phyloP scores from a whole-genome alignment of 352 stramenopile genomes.

The Globisporangium emineosum region DNA sequence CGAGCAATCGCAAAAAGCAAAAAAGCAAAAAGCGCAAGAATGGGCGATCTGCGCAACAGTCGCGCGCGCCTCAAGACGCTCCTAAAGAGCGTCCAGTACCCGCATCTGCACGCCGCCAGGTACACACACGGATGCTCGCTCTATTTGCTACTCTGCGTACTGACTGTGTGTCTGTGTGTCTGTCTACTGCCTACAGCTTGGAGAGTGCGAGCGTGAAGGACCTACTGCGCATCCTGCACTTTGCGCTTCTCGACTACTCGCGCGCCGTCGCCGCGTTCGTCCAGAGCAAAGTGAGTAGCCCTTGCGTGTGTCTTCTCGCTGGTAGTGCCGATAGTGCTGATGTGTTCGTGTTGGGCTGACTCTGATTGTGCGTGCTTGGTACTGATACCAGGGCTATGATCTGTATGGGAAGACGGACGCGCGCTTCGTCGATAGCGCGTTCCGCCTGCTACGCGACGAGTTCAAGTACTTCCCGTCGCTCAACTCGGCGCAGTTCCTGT shows the following conservation, averaged over 20 bases:
- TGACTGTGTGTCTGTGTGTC: background rate
- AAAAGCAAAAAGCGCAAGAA: conserved; percentile 9
- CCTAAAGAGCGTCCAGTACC: conserved; percentile 49
- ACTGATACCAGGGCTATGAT: conserved; percentile 64
- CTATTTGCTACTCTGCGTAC: background rate
- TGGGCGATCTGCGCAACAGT: conserved; percentile 51
- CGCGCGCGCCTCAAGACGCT: conserved; percentile 55
- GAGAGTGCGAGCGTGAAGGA: conserved; percentile 40
- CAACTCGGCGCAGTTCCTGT: conserved; percentile 62
- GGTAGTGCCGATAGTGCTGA: too few species aligned
- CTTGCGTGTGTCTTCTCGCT: background rate
- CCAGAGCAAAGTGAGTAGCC: conserved; percentile 27
- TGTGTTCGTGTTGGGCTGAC: too few species aligned
- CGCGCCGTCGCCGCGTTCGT: conserved; percentile 58
- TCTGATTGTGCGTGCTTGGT: too few species aligned
- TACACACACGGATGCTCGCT: conserved; percentile 1
- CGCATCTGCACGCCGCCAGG: conserved; percentile 32
- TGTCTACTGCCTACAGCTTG: conserved; percentile 17
- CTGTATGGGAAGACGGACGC: conserved; percentile 75
- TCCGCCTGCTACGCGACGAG: conserved; percentile 69
- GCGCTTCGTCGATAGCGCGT: conserved; percentile 72
- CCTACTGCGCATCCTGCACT: conserved; percentile 68
- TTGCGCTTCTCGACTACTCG: conserved; percentile 70
- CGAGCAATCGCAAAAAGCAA: background rate
- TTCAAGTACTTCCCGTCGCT: conserved; percentile 71